Conservation (phyloP, 208 protist species). For the Acanthamoeba royreba region DNA sequence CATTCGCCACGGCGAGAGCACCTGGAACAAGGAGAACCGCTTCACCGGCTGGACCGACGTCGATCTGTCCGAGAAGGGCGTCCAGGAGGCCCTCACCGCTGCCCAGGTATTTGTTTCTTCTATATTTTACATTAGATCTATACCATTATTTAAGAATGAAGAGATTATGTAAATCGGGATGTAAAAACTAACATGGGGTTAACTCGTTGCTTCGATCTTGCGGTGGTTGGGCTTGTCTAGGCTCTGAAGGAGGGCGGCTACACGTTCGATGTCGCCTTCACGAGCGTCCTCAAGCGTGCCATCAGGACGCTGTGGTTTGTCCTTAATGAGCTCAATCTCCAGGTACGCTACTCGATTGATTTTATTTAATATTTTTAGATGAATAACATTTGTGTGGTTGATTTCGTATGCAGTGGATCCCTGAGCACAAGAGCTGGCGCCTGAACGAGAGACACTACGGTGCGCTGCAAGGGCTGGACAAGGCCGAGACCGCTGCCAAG, state of each 20-base stretch:
- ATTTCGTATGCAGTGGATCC: slow-evolving; percentile 56
- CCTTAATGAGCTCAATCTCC: slow-evolving; percentile 65
- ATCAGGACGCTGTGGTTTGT: slow-evolving; percentile 71
- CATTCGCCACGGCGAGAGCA: slow-evolving; percentile 72
- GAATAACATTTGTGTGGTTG: neutral
- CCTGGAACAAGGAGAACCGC: slow-evolving; percentile 75
- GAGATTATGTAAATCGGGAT: too few species aligned
- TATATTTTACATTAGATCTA: neutral
- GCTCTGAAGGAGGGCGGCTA: slow-evolving; percentile 55
- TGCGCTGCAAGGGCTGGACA: slow-evolving; percentile 79
- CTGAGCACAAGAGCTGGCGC: slow-evolving; percentile 70
- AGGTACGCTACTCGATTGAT: neutral
- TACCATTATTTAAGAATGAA: too few species aligned
- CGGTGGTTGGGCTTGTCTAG: too few species aligned
- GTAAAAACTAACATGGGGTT: too few species aligned
- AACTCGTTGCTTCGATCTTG: too few species aligned
- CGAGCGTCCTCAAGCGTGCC: slow-evolving; percentile 77
- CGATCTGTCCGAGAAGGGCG: slow-evolving; percentile 63
- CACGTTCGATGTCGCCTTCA: slow-evolving; percentile 79
- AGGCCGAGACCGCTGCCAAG: slow-evolving; percentile 78
- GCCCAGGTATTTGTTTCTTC: neutral
- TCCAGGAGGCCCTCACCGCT: neutral
- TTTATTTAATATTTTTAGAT: neutral
- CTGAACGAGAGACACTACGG: slow-evolving; percentile 84
- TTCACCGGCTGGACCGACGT: slow-evolving; percentile 80